A percentile compares a stretch with the other conserved stretches of the same genome.
phyloP scores from a whole-genome alignment of 176 grass and related monocot species.

The Oryza glaberrima region DNA sequence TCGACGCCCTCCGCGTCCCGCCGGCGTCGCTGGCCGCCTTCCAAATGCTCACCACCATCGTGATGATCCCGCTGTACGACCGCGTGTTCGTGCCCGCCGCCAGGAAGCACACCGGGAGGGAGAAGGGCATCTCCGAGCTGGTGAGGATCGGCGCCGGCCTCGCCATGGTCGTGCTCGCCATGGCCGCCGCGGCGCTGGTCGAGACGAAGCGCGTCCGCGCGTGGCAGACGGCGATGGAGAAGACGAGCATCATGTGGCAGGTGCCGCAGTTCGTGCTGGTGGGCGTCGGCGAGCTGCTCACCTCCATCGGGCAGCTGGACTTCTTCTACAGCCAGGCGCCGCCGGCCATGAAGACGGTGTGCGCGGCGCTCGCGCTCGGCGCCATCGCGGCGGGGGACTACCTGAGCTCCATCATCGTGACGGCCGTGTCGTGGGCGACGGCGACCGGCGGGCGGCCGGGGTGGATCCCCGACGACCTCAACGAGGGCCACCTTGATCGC shows the following conservation, averaged over 20 bases:
- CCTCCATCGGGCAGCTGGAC: conserved; percentile 50
- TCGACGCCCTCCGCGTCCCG: conserved; percentile 23
- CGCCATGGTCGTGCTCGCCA: conserved; percentile 23
- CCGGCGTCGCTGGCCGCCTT: conserved; percentile 29
- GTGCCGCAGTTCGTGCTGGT: conserved; percentile 49
- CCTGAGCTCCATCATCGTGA: conserved; percentile 58
- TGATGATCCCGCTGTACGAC: conserved; percentile 32
- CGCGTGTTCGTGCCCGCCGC: not conserved
- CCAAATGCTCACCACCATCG: conserved; percentile 10
- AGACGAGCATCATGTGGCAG: conserved; percentile 34
- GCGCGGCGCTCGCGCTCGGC: conserved; percentile 52
- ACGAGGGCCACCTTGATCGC: conserved; percentile 57
- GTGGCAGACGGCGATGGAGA: not conserved
- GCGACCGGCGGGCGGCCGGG: conserved; percentile 25
- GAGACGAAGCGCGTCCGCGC: not conserved
- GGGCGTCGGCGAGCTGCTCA: conserved; percentile 51
- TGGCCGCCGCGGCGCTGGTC: conserved; percentile 26
- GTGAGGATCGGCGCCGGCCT: conserved; percentile 9
- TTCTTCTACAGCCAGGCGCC: conserved; percentile 74
- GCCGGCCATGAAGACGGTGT: conserved; percentile 60
- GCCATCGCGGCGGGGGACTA: conserved; percentile 50
- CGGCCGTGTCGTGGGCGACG: conserved; percentile 36
- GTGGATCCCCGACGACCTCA: conserved; percentile 68
- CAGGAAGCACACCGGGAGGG: not conserved
- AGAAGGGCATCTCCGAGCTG: conserved; percentile 27